A percentile compares a stretch with the other conserved stretches of the same genome.
phyloP scores from a whole-genome alignment of 305 asterid species.

The Fraxinus velutina region DNA sequence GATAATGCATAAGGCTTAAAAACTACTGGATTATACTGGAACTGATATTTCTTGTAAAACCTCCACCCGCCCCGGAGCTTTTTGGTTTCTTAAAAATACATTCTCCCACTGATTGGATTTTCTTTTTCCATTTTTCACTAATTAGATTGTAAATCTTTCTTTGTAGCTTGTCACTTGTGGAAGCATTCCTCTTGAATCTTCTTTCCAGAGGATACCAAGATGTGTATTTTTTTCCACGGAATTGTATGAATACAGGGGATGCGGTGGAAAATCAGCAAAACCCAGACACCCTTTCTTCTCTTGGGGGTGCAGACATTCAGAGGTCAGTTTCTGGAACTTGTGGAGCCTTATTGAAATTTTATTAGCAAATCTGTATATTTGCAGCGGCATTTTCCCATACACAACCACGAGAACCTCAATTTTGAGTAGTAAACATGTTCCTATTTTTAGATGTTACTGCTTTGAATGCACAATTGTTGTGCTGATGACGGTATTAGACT shows the following conservation, averaged over 20 bases:
- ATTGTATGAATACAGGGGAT: slow-evolving; percentile 61
- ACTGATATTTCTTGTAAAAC: not conserved
- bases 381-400: not conserved
- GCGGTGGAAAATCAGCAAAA: slow-evolving; percentile 54
- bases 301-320: slow-evolving; percentile 74
- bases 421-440: not conserved
- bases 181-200: slow-evolving; percentile 68
- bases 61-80: not conserved
- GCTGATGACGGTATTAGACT: not conserved
- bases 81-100: slow-evolving; percentile 2
- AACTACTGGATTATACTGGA: not conserved
- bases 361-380: slow-evolving; percentile 2
- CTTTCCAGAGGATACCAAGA: slow-evolving; percentile 64
- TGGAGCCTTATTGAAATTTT: not conserved
- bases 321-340: slow-evolving; percentile 41
- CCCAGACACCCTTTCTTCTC: slow-evolving; percentile 57
- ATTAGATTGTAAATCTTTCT: slow-evolving; percentile 9
- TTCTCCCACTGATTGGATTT: slow-evolving; percentile 5
- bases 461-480: not conserved
- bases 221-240: slow-evolving; percentile 67
- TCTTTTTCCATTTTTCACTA: not conserved
- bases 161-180: slow-evolving; percentile 78
- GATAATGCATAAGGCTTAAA: not conserved
- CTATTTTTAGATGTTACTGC: not conserved
- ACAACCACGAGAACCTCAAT: not conserved